Base-by-base conservation (phyloP, 176 grass and related monocot species). In the Puccinellia tenuiflora region DNA sequence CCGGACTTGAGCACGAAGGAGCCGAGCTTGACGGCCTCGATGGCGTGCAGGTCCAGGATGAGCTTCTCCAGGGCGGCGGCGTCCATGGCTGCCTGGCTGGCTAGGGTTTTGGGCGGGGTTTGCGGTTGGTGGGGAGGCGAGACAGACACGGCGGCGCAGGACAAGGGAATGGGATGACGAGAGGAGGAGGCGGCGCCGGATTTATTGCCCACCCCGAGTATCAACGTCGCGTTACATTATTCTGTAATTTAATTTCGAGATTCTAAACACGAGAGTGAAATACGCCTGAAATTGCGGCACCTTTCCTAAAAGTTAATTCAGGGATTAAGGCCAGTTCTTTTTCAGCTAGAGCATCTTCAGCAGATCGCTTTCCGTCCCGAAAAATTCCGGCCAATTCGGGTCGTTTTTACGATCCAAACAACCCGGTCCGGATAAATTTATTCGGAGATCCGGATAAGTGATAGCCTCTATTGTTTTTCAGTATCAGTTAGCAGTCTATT, bases 1-100 rank as follows among this genome's bases (percentile, higher is more conserved):
- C 96, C 90, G 21, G 96, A 98, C 75, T 98, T 98, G 82, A 98
- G 96, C 35, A 88, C 92, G 85, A 98, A 98, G 75, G 86, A 82
- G 68, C 96, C 96, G 33, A 98, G 60, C 79, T 98, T 95, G 12
- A 98, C 83, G 29, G 87, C 90, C 85, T 93, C 92, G 81, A 98
- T 98, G 71, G 88, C 88, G 87, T 98, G 86, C 35, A 95, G 96
- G 46, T 95, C 92, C 51, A 93, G 76, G 68, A 98, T 93, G 25
- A 98, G 85, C 8, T 80, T 0, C 40, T 98, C 96, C 52, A 88
- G 59, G 12, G 81, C 83, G 67, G 72, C 80, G 68, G 86, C 81
- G 76, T 96, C 91, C 90, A 93, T 91, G 76, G 68, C 65, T 0
- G 61, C 9, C 9, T 9, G 29, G 66, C 9, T 12, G 60, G 69